Evolutionary conservation across 2,329 filamentous ascomycete genomes (phyloP).

Genomic region (Graphiopsis chlorocephala): DNA sequence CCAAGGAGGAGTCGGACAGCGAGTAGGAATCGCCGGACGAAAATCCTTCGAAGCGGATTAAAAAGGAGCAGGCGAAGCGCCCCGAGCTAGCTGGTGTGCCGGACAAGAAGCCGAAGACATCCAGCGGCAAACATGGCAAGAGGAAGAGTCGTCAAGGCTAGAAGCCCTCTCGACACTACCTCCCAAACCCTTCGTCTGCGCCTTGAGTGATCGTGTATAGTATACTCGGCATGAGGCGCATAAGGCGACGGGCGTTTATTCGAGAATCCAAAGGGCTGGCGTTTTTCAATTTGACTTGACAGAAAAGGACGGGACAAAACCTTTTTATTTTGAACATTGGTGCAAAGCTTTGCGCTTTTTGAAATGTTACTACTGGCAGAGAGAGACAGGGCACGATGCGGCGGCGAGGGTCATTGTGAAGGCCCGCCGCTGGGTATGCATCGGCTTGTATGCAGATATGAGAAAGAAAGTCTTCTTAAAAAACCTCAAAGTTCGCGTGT

Average conservation of each 20-base stretch:
- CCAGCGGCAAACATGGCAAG: neutral
- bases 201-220: constrained; percentile 6
- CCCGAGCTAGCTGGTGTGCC: neutral
- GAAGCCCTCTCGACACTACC: neutral
- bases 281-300: constrained; percentile 1
- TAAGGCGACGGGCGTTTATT: constrained; percentile 16
- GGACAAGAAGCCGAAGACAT: neutral
- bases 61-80: constrained; percentile 4
- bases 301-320: neutral
- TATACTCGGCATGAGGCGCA: constrained; percentile 13
- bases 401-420: neutral
- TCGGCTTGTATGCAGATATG: constrained; percentile 13
- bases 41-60: neutral
- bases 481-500: neutral
- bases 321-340: neutral
- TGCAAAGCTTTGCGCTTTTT: neutral
- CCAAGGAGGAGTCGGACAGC: constrained; percentile 40
- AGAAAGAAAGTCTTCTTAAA: constrained; percentile 6
- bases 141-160: constrained; percentile 1
- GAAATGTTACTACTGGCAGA: neutral
- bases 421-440: neutral
- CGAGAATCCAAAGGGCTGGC: neutral
- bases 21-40: constrained; percentile 27
- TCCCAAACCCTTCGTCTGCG: neutral
- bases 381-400: neutral